Conservation (phyloP, 768 basidiomycete genomes). For the Tricholoma sp. region DNA sequence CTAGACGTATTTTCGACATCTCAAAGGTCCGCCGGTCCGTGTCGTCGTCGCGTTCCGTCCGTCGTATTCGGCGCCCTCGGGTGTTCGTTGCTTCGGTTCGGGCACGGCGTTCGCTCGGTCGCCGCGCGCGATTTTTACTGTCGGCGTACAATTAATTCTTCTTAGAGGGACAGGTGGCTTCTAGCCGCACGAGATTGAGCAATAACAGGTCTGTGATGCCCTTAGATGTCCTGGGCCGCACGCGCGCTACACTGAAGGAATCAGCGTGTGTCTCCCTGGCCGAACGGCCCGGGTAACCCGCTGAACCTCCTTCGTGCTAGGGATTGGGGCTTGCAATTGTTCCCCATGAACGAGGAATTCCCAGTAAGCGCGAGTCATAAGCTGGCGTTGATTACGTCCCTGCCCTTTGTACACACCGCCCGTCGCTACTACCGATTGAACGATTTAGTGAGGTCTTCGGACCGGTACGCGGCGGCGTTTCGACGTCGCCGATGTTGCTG, state of each 20-base stretch:
- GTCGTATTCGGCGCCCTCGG: too few relatives aligned
- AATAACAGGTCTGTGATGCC: constrained; percentile 91
- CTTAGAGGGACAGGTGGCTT: too few relatives aligned
- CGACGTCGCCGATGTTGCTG: constrained; percentile 35
- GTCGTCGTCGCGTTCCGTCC: too few relatives aligned
- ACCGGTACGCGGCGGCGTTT: constrained; percentile 64
- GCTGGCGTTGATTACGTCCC: constrained; percentile 89
- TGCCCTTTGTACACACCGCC: too few relatives aligned
- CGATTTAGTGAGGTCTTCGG: constrained; percentile 85
- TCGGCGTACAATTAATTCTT: too few relatives aligned
- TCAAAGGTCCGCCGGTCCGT: too few relatives aligned
- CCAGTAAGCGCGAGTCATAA: constrained; percentile 85
- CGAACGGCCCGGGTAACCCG: constrained; percentile 58
- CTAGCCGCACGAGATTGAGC: too few relatives aligned
- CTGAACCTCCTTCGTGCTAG: constrained; percentile 78
- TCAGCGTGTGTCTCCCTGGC: constrained; percentile 44
- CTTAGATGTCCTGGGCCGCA: constrained; percentile 89
- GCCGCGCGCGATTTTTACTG: too few relatives aligned
- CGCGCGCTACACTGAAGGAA: constrained; percentile 86
- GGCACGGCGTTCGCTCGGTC: too few relatives aligned
- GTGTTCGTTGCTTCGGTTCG: too few relatives aligned
- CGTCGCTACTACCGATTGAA: constrained; percentile 91
- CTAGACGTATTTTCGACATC: too few relatives aligned
- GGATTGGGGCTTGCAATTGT: constrained; percentile 91
- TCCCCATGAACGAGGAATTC: constrained; percentile 90